Evolutionary conservation across 805 yeast species (phyloP).

Genomic region (Zygotorulaspora chibaensis): DNA sequence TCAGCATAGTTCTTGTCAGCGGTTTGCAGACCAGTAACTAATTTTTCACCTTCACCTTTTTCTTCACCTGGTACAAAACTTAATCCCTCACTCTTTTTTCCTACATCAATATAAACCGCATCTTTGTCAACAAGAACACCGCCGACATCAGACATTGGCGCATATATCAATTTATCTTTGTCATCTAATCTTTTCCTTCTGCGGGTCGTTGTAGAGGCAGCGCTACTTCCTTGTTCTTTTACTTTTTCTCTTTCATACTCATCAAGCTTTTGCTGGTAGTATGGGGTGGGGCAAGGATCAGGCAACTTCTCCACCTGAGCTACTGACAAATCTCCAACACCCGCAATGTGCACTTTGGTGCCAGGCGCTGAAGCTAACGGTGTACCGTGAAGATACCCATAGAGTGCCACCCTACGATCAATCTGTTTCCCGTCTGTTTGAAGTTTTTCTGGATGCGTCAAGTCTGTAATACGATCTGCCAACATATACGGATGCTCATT

Average conservation of each 20-base stretch:
- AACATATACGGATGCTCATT: constrained; percentile 94
- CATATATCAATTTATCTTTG: constrained; percentile 88
- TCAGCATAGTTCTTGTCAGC: constrained; percentile 58
- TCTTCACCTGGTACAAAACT: constrained; percentile 61
- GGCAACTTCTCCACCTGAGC: constrained; percentile 81
- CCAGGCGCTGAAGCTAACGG: constrained; percentile 59
- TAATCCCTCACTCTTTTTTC: constrained; percentile 30
- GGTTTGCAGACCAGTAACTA: constrained; percentile 77
- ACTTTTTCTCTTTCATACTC: constrained; percentile 73
- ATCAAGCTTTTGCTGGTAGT: constrained; percentile 77
- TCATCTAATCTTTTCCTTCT: constrained; percentile 92
- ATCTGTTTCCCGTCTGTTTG: constrained; percentile 68
- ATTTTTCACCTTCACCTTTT: constrained; percentile 78
- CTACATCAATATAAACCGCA: constrained; percentile 83
- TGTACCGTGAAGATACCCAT: constrained; percentile 94
- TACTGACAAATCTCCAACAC: constrained; percentile 85
- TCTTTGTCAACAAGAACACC: constrained; percentile 96
- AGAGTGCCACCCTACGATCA: constrained; percentile 85
- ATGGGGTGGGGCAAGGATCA: constrained; percentile 99
- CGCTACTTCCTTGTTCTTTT: constrained; percentile 59
- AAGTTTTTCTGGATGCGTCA: constrained; percentile 85
- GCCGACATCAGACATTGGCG: constrained; percentile 99
- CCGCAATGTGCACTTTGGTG: constrained; percentile 88
- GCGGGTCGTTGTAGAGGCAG: constrained; percentile 57
- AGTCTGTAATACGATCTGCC: constrained; percentile 87